A percentile compares a stretch with the other conserved stretches of the same genome.
Conservation (phyloP, 2,329 filamentous ascomycete genomes). For the Clonostachys solani region DNA sequence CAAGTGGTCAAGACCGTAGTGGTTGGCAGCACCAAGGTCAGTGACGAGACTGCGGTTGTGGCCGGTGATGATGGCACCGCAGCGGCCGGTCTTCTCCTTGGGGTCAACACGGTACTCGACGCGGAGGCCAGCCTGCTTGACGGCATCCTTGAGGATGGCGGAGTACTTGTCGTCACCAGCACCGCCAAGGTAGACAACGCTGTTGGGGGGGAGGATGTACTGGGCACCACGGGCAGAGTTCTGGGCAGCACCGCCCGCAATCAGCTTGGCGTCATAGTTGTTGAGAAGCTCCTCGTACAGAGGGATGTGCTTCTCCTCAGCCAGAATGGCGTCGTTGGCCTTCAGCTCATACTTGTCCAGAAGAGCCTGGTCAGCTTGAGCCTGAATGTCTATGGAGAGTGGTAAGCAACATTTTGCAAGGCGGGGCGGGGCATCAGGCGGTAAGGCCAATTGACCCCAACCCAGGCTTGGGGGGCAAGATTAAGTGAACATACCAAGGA, state of each 20-base stretch:
- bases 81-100: constrained; percentile 81
- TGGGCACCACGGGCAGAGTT: constrained; percentile 95
- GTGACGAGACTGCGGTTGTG: constrained; percentile 95
- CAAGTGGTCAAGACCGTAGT: constrained; percentile 92
- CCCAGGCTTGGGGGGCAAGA: background rate
- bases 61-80: constrained; percentile 94
- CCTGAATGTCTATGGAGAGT: constrained; percentile 74
- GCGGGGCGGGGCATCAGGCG: background rate
- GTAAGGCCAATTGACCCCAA: too few relatives aligned
- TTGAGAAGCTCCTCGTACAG: constrained; percentile 93
- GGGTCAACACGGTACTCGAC: constrained; percentile 94
- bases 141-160: constrained; percentile 80
- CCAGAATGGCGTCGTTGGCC: constrained; percentile 95
- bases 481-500: constrained; percentile 64
- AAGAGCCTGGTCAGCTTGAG: constrained; percentile 72
- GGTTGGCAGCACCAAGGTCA: constrained; percentile 92
- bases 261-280: constrained; percentile 89
- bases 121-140: constrained; percentile 81
- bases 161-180: constrained; percentile 96
- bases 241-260: constrained; percentile 93
- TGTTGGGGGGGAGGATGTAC: constrained; percentile 89
- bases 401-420: background rate
- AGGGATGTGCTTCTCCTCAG: constrained; percentile 82
- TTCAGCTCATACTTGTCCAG: constrained; percentile 93
- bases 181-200: constrained; percentile 89